These are phyloP conservation scores for Stropharia rugosoannulata DNA, from an alignment of 768 basidiomycete species.

Conservation along the genomic window DNA sequence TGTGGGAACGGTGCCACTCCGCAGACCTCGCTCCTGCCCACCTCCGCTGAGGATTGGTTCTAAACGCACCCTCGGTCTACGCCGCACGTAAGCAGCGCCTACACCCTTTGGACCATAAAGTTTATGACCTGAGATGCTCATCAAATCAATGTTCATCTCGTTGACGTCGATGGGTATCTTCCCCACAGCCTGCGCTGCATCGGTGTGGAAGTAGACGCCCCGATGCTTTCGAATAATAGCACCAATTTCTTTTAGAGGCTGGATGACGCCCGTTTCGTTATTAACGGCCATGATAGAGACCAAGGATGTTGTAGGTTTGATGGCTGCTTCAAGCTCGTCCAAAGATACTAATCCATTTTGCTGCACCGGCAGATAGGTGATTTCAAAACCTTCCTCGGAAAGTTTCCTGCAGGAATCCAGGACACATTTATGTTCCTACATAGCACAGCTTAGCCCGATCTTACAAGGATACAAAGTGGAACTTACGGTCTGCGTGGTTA, in stretches of 20 bases:
- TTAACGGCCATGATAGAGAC: conserved; percentile 99
- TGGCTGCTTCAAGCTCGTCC: conserved; percentile 77
- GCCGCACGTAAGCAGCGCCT: conserved; percentile 91
- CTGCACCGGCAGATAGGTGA: conserved; percentile 96
- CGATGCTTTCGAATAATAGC: conserved; percentile 81
- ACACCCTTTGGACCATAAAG: conserved; percentile 97
- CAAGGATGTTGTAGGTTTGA: conserved; percentile 91
- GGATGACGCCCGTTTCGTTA: conserved; percentile 99
- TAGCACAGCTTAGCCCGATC: not conserved
- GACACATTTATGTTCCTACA: conserved; percentile 98
- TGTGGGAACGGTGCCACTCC: conserved; percentile 93
- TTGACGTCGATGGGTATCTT: conserved; percentile 94
- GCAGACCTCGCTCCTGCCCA: conserved; percentile 93
- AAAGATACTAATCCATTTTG: conserved; percentile 81
- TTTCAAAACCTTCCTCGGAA: conserved; percentile 94
- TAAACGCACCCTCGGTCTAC: conserved; percentile 88
- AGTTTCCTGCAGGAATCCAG: conserved; percentile 96
- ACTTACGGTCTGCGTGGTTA: conserved; percentile 90
- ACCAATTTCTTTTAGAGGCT: conserved; percentile 95
- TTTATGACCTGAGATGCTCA: conserved; percentile 98
- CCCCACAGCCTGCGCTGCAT: conserved; percentile 93
- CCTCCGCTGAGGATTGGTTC: conserved; percentile 96
- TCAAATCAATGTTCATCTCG: conserved; percentile 90
- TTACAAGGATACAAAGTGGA: not conserved
- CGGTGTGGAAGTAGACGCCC: conserved; percentile 94